phyloP scores from a whole-genome alignment of 768 basidiomycete species.

The Podaxis rugospora region DNA sequence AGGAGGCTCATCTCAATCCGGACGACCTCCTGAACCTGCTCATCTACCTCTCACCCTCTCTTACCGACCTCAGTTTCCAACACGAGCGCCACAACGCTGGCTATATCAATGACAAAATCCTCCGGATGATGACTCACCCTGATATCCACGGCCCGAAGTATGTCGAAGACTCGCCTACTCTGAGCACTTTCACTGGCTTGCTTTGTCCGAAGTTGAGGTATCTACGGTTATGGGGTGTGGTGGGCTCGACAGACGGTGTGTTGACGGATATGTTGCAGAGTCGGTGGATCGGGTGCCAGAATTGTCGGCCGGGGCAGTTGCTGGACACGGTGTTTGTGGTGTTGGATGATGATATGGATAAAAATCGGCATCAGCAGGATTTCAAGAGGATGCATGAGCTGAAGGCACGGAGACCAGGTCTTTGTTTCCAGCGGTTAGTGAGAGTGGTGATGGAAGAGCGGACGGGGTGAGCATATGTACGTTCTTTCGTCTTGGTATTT shows the following conservation, averaged over 20 bases:
- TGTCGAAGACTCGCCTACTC: background rate
- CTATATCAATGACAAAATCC: constrained; percentile 6
- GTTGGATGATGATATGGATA: constrained; percentile 16
- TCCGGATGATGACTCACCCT: constrained; percentile 20
- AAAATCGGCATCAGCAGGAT: constrained; percentile 10
- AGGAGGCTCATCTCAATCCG: constrained; percentile 5
- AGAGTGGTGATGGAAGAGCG: constrained; percentile 5
- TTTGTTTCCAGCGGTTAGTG: constrained; percentile 9
- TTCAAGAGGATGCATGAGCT: constrained; percentile 8
- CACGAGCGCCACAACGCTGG: constrained; percentile 9
- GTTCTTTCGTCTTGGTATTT: background rate
- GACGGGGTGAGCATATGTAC: background rate
- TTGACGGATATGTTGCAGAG: constrained; percentile 27
- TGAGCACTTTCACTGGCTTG: background rate
- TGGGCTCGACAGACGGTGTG: constrained; percentile 20
- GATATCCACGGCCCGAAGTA: constrained; percentile 19
- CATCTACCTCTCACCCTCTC: constrained; percentile 5
- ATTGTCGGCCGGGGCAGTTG: constrained; percentile 11
- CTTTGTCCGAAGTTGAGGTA: constrained; percentile 19
- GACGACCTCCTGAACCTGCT: constrained; percentile 9
- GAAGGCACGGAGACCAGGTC: constrained; percentile 2
- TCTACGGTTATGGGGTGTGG: constrained; percentile 22
- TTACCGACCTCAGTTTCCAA: constrained; percentile 10
- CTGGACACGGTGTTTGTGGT: constrained; percentile 15
- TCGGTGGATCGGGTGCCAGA: constrained; percentile 15